A percentile compares a stretch with the other conserved stretches of the same genome.
These are phyloP conservation scores for Leccinum griseonigrum DNA, from an alignment of 1,284 basidiomycete genomes.

Conservation along the genomic window DNA sequence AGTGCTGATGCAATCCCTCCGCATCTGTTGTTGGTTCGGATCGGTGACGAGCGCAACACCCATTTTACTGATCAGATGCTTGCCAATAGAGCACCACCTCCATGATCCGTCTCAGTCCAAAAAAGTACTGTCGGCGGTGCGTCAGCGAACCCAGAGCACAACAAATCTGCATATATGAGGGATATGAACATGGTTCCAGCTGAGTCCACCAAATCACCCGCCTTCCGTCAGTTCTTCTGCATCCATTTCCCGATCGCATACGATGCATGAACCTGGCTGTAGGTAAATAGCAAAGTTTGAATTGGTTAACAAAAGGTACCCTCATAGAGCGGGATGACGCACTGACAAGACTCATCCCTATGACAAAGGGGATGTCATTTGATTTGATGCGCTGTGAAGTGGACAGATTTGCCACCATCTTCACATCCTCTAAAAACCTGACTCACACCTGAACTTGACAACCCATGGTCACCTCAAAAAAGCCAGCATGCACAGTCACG, in stretches of 20 bases:
- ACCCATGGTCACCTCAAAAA: neutral
- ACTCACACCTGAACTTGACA: neutral
- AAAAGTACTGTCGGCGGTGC: slow-evolving; percentile 24
- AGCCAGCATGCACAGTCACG: slow-evolving; percentile 7
- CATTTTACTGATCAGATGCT: slow-evolving; percentile 26
- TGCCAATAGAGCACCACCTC: slow-evolving; percentile 29
- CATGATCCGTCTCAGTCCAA: slow-evolving; percentile 28
- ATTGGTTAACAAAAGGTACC: neutral
- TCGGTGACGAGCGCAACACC: slow-evolving; percentile 24
- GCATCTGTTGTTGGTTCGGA: slow-evolving; percentile 14
- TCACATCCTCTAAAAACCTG: slow-evolving; percentile 28
- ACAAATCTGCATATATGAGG: neutral
- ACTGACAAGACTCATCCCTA: slow-evolving; percentile 24
- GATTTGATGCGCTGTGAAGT: slow-evolving; percentile 28
- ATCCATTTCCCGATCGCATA: slow-evolving; percentile 24
- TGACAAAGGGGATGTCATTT: slow-evolving; percentile 22
- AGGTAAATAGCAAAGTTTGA: neutral
- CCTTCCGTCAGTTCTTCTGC: slow-evolving; percentile 26
- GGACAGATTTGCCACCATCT: slow-evolving; percentile 25
- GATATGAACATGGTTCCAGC: slow-evolving; percentile 32
- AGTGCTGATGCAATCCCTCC: too few species aligned
- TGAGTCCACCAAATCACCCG: slow-evolving; percentile 31
- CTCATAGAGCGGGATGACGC: neutral
- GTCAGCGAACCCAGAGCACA: neutral
- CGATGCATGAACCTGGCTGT: slow-evolving; percentile 24